Base-by-base conservation (phyloP, 2,329 filamentous ascomycete genomes). In the Clonostachys chloroleuca region DNA sequence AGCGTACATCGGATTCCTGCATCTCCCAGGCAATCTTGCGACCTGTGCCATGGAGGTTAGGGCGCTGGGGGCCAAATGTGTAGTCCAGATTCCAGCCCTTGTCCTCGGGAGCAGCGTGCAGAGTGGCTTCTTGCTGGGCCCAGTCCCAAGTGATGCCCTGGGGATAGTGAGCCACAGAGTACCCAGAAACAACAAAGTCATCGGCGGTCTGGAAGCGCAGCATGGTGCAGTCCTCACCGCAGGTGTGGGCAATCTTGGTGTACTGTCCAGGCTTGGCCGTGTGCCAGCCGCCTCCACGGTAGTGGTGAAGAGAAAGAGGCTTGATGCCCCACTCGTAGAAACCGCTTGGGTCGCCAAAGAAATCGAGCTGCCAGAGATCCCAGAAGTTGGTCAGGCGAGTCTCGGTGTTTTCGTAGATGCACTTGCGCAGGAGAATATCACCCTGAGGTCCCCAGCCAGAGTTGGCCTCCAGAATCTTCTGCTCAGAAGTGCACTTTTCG, bases 311-410 rank as follows among this genome's bases (percentile, higher is more conserved):
- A 8, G 78, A 81, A 18, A 84, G 68, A 2, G 81, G 81, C 52
- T 75, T 73, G 52, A 81, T 73, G 33, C 79, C 79, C 37, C 76
- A 75, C 63, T 85, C 81, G 61, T 84, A 85, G 63, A 84, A 83
- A 5, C 81, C 81, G 1, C 78, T 78, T 5, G 80, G 77, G 56
- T 84, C 79, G 43, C 75, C 77, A 48, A 74, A 72, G 42, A 85
- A 66, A 56, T 85, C 81, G 20, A 84, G 69, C 59, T 84, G 81
- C 66, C 77, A 83, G 12, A 85, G 68, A 35, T 79, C 76, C 55
- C 74, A 72, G 47, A 84, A 63, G 13, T 75, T 69, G 3, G 77
- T 80, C 45, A 85, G 61, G n/a, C 75, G 74, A 10, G 78, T 76
- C 34, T 76, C 71, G 3, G 80, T 81, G 59, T 84, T 75, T 53